These are phyloP conservation scores for Lodderomyces jiufengensis DNA, from an alignment of 1,139 yeast species.

Conservation along the genomic window DNA sequence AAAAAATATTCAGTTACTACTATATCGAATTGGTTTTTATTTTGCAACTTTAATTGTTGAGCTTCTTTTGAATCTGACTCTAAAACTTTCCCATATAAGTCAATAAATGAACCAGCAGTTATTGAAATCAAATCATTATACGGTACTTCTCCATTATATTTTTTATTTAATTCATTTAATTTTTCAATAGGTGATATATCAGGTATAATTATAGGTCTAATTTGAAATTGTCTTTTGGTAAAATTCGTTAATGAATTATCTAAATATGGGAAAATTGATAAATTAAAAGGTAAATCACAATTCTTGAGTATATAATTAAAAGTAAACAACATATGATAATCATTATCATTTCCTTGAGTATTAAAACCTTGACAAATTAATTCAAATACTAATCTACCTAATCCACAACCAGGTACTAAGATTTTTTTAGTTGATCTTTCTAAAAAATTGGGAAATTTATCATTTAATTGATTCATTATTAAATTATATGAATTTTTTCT, in stretches of 20 bases:
- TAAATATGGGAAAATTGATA: conserved; percentile 51
- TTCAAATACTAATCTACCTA: conserved; percentile 76
- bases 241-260: conserved; percentile 48
- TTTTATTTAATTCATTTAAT: conserved; percentile 19
- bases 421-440: conserved; percentile 42
- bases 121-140: conserved; percentile 64
- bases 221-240: conserved; percentile 40
- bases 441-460: conserved; percentile 37
- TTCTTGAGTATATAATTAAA: conserved; percentile 64
- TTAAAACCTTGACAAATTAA: conserved; percentile 63
- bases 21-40: conserved; percentile 40
- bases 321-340: conserved; percentile 74
- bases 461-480: conserved; percentile 44
- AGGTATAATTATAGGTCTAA: conserved; percentile 51
- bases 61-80: conserved; percentile 17
- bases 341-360: conserved; percentile 83
- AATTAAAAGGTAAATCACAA: conserved; percentile 35
- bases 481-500: conserved; percentile 44
- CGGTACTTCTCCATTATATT: conserved; percentile 22
- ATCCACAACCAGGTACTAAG: conserved; percentile 80
- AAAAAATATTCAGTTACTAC: conserved; percentile 73
- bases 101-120: conserved; percentile 78
- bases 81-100: conserved; percentile 61
- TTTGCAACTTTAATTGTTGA: conserved; percentile 38
- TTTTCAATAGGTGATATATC: conserved; percentile 42